These are phyloP conservation scores for Podaxis sp. DNA, from an alignment of 768 basidiomycete species.

Conservation along the genomic window DNA sequence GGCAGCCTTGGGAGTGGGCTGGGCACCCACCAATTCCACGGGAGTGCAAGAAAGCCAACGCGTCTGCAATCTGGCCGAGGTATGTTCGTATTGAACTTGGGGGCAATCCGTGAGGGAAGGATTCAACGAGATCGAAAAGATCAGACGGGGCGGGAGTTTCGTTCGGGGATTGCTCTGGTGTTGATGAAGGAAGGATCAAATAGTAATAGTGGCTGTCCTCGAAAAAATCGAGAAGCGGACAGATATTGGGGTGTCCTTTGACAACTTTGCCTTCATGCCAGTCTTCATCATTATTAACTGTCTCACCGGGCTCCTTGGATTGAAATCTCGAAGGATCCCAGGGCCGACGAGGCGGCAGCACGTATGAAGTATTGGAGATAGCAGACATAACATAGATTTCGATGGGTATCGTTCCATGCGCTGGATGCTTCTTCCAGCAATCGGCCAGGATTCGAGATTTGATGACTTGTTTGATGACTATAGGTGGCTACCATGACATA, in stretches of 20 bases:
- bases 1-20: slow-evolving; percentile 1
- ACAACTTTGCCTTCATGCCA: slow-evolving; percentile 74
- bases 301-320: slow-evolving; percentile 4
- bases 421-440: slow-evolving; percentile 98
- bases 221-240: slow-evolving; percentile 93
- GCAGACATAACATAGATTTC: slow-evolving; percentile 95
- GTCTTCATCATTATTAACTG: slow-evolving; percentile 24
- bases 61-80: slow-evolving; percentile 93
- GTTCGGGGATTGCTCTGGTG: slow-evolving; percentile 54
- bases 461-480: slow-evolving; percentile 98
- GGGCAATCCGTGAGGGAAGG: slow-evolving; percentile 82
- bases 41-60: slow-evolving; percentile 82
- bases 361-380: slow-evolving; percentile 78
- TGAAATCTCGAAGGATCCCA: slow-evolving; percentile 74
- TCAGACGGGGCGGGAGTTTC: slow-evolving; percentile 67
- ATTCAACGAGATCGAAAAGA: slow-evolving; percentile 94
- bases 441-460: slow-evolving; percentile 98
- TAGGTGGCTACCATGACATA: slow-evolving; percentile 59
- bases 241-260: slow-evolving; percentile 94
- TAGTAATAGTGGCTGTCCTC: slow-evolving; percentile 97
- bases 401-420: slow-evolving; percentile 95
- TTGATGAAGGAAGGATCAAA: slow-evolving; percentile 80
- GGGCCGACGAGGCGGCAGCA: slow-evolving; percentile 74
- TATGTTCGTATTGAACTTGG: slow-evolving; percentile 75
- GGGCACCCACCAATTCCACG: slow-evolving; percentile 81